Conservation (phyloP, 176 grass and related monocot species). For the Neostapfia colusana region DNA sequence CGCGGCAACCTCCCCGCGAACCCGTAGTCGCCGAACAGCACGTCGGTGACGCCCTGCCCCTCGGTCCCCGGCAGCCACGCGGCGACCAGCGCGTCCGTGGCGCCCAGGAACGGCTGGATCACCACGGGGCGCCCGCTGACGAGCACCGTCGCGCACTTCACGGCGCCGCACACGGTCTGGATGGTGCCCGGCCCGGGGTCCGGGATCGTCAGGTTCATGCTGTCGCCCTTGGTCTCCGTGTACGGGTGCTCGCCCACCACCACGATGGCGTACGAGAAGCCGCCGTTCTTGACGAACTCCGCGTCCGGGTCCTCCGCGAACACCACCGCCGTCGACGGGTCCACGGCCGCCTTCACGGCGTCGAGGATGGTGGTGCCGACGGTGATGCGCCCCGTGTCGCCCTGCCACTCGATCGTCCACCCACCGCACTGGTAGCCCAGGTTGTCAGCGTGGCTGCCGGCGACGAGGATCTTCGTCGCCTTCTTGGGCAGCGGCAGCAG, state of each 20-base stretch:
- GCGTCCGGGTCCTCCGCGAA: constrained; percentile 82
- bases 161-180: constrained; percentile 57
- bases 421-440: constrained; percentile 97
- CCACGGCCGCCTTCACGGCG: constrained; percentile 69
- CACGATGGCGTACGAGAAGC: constrained; percentile 86
- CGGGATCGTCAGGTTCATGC: constrained; percentile 87
- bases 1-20: constrained; percentile 80
- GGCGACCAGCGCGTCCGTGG: constrained; percentile 65
- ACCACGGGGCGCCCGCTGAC: constrained; percentile 88
- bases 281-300: constrained; percentile 58
- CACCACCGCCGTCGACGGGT: constrained; percentile 68
- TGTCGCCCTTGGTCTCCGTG: constrained; percentile 81
- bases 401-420: constrained; percentile 97
- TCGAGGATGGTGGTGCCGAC: constrained; percentile 87
- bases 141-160: constrained; percentile 65
- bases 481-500: constrained; percentile 87
- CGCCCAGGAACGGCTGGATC: constrained; percentile 61
- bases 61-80: constrained; percentile 87
- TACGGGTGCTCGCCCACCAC: constrained; percentile 87
- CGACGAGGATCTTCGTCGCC: constrained; percentile 78
- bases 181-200: constrained; percentile 81
- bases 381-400: constrained; percentile 59
- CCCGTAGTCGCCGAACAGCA: constrained; percentile 86
- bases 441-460: constrained; percentile 88
- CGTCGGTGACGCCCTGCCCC: constrained; percentile 84